Conservation (phyloP, 768 basidiomycete genomes). For the Hirschioporus abietinus region DNA sequence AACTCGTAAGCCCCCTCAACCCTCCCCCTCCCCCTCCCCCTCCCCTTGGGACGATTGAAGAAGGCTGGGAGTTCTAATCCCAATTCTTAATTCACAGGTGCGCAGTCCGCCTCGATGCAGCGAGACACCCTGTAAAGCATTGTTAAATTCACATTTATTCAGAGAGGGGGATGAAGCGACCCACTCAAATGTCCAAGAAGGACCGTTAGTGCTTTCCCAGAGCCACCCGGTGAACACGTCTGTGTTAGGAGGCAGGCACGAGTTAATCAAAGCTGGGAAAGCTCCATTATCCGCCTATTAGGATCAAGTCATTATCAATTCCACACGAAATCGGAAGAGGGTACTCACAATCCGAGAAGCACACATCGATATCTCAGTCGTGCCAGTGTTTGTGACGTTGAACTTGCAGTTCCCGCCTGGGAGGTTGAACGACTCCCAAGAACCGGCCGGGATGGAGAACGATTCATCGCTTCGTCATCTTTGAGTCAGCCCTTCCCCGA, state of each 20-base stretch:
- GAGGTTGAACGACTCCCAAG: neutral
- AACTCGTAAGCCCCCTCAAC: neutral
- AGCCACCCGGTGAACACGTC: neutral
- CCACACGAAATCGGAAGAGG: neutral
- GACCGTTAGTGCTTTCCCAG: neutral
- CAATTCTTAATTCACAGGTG: neutral
- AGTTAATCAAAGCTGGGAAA: neutral
- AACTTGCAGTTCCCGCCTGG: neutral
- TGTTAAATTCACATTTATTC: too few species aligned
- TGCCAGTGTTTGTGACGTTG: neutral
- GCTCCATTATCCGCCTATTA: neutral
- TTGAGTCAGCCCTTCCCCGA: neutral
- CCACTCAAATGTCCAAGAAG: neutral
- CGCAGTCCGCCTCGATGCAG: neutral
- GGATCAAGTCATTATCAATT: neutral
- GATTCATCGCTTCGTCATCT: neutral
- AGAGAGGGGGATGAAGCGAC: neutral
- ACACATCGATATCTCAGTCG: neutral
- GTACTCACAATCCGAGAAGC: neutral
- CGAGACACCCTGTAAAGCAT: neutral
- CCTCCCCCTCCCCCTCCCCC: neutral
- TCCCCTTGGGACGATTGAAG: neutral
- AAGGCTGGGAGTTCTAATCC: neutral
- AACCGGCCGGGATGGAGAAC: neutral
- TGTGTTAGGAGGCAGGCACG: neutral